Percentiles rank a stretch among this genome's conserved stretches.
Evolutionary conservation across 2,329 filamentous ascomycete species (phyloP).

Genomic region (Alternaria viburni): DNA sequence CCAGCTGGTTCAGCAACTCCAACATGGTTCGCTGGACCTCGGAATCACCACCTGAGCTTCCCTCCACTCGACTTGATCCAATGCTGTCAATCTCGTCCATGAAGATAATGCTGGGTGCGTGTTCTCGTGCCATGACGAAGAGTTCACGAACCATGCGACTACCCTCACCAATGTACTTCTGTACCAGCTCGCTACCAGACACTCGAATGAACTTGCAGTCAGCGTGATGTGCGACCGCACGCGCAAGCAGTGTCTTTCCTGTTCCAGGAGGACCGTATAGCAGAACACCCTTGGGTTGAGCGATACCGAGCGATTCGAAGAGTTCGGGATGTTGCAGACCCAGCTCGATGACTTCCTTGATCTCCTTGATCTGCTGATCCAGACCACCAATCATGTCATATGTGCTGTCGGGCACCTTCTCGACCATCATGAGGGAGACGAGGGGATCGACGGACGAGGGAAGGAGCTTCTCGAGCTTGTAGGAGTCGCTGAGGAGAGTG

Average conservation of each 20-base stretch:
- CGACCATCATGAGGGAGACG: constrained; percentile 99
- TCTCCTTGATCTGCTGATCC: constrained; percentile 99
- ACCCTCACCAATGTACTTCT: constrained; percentile 99
- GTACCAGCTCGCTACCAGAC: constrained; percentile 92
- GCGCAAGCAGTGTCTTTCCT: constrained; percentile 92
- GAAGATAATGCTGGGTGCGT: constrained; percentile 98
- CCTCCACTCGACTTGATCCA: constrained; percentile 94
- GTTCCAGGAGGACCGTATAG: constrained; percentile 97
- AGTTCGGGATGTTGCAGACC: constrained; percentile 98
- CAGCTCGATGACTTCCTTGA: constrained; percentile 99
- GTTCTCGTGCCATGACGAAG: constrained; percentile 98
- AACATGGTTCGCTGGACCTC: constrained; percentile 99
- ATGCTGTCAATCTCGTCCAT: constrained; percentile 99
- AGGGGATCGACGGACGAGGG: constrained; percentile 97
- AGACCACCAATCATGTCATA: constrained; percentile 99
- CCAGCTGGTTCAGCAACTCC: constrained; percentile 96
- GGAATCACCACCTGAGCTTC: constrained; percentile 91
- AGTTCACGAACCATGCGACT: constrained; percentile 98
- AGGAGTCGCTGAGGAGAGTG: constrained; percentile 93
- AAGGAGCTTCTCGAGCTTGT: constrained; percentile 98
- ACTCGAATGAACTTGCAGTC: constrained; percentile 99
- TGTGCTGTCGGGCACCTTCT: constrained; percentile 99
- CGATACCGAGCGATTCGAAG: constrained; percentile 98
- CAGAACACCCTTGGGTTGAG: constrained; percentile 95
- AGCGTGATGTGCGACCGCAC: constrained; percentile 96